Evolutionary conservation across 371 early-diverging fungal genomes (phyloP).

Genomic region (Circinella umbellata): DNA sequence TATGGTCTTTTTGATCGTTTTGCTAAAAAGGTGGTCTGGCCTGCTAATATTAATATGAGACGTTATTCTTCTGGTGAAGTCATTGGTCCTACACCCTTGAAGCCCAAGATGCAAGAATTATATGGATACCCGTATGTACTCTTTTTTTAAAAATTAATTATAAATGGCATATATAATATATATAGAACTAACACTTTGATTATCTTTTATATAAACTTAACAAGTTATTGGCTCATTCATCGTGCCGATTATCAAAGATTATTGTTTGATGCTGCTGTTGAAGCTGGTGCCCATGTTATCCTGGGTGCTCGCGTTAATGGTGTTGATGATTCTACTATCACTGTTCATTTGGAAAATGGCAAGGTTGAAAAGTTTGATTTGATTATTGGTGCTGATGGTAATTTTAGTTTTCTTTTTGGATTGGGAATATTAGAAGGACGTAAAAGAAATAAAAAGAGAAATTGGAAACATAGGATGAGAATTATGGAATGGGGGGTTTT

Average conservation of each 20-base stretch:
- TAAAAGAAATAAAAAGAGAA: no score
- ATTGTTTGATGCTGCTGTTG: slow-evolving; percentile 27
- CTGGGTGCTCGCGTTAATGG: slow-evolving; percentile 25
- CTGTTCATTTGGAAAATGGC: slow-evolving; percentile 21
- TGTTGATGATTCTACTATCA: slow-evolving; percentile 20
- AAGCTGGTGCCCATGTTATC: slow-evolving; percentile 25
- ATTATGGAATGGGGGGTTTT: not conserved
- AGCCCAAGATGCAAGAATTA: slow-evolving; percentile 28
- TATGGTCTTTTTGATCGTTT: slow-evolving; percentile 28
- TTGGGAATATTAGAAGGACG: not conserved
- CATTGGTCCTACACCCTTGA: slow-evolving; percentile 27
- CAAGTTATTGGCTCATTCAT: slow-evolving; percentile 32
- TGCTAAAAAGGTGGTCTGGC: slow-evolving; percentile 33
- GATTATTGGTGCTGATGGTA: slow-evolving; percentile 38
- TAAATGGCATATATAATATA: not conserved
- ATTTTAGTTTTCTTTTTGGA: not conserved
- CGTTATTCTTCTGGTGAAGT: slow-evolving; percentile 32
- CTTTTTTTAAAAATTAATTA: not conserved
- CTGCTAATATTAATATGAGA: slow-evolving; percentile 30
- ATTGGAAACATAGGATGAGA: not conserved
- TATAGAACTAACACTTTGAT: not conserved
- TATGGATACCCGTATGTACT: slow-evolving; percentile 36
- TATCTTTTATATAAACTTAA: not conserved
- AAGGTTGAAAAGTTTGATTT: slow-evolving; percentile 22
- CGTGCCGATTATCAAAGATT: slow-evolving; percentile 32